Percentiles rank a stretch among this genome's conserved stretches.
These are phyloP conservation scores for Fragaria iinumae DNA, from an alignment of 306 rosid species.

Conservation along the genomic window DNA sequence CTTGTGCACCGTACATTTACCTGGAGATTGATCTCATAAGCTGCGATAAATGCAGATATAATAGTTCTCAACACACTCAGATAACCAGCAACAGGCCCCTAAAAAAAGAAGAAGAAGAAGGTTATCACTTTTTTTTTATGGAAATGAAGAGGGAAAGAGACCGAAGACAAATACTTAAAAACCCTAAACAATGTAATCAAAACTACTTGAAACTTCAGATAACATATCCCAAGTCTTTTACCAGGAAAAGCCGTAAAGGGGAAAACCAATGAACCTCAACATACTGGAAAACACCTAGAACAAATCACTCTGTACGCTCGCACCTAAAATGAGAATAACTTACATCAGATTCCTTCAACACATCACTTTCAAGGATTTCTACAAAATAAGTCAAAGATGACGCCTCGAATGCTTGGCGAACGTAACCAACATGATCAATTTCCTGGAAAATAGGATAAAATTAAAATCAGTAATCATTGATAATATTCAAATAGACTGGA, in stretches of 20 bases:
- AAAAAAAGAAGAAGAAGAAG: slow-evolving; percentile 15
- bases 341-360: slow-evolving; percentile 81
- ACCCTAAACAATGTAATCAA: neutral
- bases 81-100: slow-evolving; percentile 84
- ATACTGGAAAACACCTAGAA: slow-evolving; percentile 23
- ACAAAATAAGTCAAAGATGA: slow-evolving; percentile 60
- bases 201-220: slow-evolving; percentile 1
- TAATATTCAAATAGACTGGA: slow-evolving; percentile 11
- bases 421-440: slow-evolving; percentile 88
- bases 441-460: slow-evolving; percentile 51
- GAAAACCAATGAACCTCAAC: neutral
- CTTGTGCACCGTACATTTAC: slow-evolving; percentile 39
- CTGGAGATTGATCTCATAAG: slow-evolving; percentile 86
- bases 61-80: slow-evolving; percentile 86
- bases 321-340: slow-evolving; percentile 38
- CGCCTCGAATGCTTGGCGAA: slow-evolving; percentile 84
- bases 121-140: neutral
- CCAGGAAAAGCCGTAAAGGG: neutral
- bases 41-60: slow-evolving; percentile 86
- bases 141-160: slow-evolving; percentile 17
- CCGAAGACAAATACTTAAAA: neutral
- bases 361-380: slow-evolving; percentile 71
- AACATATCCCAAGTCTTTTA: slow-evolving; percentile 9
- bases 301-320: slow-evolving; percentile 18
- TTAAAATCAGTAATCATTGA: slow-evolving; percentile 25